Percentiles rank a stretch among this genome's conserved stretches.
These are phyloP conservation scores for Ceratobasidium sp. DNA, from an alignment of 1,284 basidiomycete genomes.

Conservation along the genomic window DNA sequence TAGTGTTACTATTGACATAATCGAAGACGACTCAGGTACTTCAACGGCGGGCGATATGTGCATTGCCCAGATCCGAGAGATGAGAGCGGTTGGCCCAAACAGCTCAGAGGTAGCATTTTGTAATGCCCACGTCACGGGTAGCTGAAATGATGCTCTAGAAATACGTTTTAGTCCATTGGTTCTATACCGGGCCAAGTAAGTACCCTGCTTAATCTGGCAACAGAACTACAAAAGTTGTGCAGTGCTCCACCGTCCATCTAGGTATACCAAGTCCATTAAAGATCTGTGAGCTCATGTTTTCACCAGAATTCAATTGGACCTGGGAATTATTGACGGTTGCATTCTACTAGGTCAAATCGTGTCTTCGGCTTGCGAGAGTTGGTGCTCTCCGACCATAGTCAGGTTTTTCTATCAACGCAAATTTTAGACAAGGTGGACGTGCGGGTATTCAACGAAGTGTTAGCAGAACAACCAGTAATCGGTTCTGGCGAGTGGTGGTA, in stretches of 20 bases:
- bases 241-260: constrained; percentile 26
- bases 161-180: constrained; percentile 30
- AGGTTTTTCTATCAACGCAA: constrained; percentile 23
- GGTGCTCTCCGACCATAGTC: constrained; percentile 27
- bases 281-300: constrained; percentile 11
- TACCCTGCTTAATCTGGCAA: neutral
- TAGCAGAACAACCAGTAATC: constrained; percentile 24
- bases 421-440: constrained; percentile 19
- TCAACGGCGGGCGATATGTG: constrained; percentile 33
- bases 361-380: constrained; percentile 15
- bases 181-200: constrained; percentile 30
- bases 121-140: no score
- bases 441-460: constrained; percentile 10
- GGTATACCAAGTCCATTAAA: neutral
- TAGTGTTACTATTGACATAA: constrained; percentile 35
- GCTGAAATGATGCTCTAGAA: neutral
- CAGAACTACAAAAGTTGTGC: neutral
- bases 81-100: constrained; percentile 4
- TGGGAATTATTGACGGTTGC: neutral
- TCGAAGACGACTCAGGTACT: constrained; percentile 31
- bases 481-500: constrained; percentile 29
- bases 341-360: constrained; percentile 9
- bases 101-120: constrained; percentile 8
- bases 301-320: neutral
- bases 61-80: constrained; percentile 23